These are phyloP conservation scores for Boletus sp. DNA, from an alignment of 768 basidiomycete genomes.

Conservation along the genomic window DNA sequence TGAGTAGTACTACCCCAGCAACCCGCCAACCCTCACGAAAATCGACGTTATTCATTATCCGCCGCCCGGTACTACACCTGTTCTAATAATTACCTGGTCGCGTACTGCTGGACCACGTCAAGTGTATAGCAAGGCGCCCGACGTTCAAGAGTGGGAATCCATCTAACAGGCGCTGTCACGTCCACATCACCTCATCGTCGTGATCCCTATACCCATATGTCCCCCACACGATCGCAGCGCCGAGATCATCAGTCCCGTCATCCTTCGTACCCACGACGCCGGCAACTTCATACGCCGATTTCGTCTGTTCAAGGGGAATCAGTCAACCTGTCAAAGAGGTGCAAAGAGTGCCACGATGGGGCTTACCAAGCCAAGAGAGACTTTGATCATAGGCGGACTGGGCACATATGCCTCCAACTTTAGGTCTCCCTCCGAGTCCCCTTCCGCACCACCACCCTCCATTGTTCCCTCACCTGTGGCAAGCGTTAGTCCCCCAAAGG, in stretches of 20 bases:
- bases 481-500: background rate
- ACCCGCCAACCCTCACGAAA: no score
- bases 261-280: slow-evolving; percentile 43
- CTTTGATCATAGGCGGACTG: slow-evolving; percentile 52
- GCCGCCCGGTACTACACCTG: no score
- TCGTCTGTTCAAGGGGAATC: slow-evolving; percentile 28
- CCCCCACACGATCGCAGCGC: slow-evolving; percentile 47
- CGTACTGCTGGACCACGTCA: no score
- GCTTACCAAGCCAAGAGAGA: slow-evolving; percentile 57
- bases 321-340: background rate
- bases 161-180: background rate
- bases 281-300: slow-evolving; percentile 44
- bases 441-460: background rate
- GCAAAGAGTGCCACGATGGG: background rate
- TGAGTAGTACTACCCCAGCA: no score
- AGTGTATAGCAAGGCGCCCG: background rate
- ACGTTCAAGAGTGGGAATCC: background rate
- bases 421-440: background rate
- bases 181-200: slow-evolving; percentile 23
- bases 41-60: no score
- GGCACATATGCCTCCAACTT: slow-evolving; percentile 46
- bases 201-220: slow-evolving; percentile 40
- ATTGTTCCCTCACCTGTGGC: background rate
- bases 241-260: slow-evolving; percentile 46
- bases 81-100: no score